Conservation (phyloP, 179 eudicot species). For the Beta lomatogona region DNA sequence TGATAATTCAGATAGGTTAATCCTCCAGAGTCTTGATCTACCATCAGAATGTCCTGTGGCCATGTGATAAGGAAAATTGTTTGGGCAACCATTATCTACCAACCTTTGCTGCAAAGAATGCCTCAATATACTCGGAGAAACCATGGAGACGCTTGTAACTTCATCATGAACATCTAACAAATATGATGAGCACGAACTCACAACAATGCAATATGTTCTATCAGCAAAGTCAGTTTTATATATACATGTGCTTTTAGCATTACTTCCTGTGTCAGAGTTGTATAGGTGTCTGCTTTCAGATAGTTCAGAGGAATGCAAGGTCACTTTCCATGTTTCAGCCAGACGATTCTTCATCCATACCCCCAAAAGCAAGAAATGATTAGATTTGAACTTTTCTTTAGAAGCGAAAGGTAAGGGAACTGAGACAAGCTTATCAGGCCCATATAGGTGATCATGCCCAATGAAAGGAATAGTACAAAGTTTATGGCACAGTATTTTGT, state of each 20-base stretch:
- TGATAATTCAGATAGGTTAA: slow-evolving; percentile 39
- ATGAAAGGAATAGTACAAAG: slow-evolving; percentile 74
- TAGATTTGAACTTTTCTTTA: slow-evolving; percentile 36
- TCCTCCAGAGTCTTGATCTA: slow-evolving; percentile 79
- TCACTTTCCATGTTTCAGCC: slow-evolving; percentile 73
- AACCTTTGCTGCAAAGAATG: slow-evolving; percentile 37
- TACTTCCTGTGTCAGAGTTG: slow-evolving; percentile 24
- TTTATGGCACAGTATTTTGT: slow-evolving; percentile 50
- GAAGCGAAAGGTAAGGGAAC: slow-evolving; percentile 59
- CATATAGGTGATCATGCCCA: slow-evolving; percentile 31
- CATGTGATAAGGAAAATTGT: slow-evolving; percentile 61
- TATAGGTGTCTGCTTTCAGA: slow-evolving; percentile 35
- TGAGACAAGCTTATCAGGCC: slow-evolving; percentile 55
- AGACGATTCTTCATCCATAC: slow-evolving; percentile 58
- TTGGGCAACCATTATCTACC: slow-evolving; percentile 34
- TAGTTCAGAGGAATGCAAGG: slow-evolving; percentile 51
- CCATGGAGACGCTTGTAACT: slow-evolving; percentile 61
- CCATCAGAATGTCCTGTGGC: slow-evolving; percentile 80
- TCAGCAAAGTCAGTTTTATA: slow-evolving; percentile 60
- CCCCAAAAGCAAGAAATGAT: slow-evolving; percentile 62
- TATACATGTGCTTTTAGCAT: slow-evolving; percentile 37
- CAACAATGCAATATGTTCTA: slow-evolving; percentile 50
- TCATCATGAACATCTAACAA: slow-evolving; percentile 54
- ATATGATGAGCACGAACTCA: slow-evolving; percentile 53
- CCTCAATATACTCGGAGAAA: slow-evolving; percentile 42